Evolutionary conservation across 306 rosid species (phyloP), one percentile per base, ranked within the genome.

Genomic region (Pueraria montana): DNA sequence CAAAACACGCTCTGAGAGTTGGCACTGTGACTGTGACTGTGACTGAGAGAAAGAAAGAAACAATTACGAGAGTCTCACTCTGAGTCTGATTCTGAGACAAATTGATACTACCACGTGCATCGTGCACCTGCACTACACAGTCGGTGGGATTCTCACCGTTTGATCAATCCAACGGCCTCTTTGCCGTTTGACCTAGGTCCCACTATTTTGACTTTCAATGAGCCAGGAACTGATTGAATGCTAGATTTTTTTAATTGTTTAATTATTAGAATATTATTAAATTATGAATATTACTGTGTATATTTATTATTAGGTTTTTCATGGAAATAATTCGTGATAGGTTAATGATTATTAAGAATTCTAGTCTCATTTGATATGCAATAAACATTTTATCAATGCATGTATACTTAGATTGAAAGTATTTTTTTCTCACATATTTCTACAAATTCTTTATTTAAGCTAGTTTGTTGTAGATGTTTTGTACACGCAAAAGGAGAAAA

Each of bases 61-160:
- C n/a, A 67, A 24, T 1, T 55, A 20, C 26, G 1, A 27, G 32
- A 8, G 11, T 38, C 43, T 38, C 11, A 38, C 11, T 8, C 43
- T 38, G 43, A 38, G 10, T 38, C 43, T 46, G 75, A 1, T 52
- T 77, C 34, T 63, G 52, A 18, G 20, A 8, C 65, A 58, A 36
- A 74, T 14, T 30, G 11, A 49, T 65, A 26, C 17, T 67, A 20
- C 8, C 74, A 67, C 74, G 74, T 67, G 74, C 53, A 2, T 20
- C 5, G 2, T 40, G 10, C 71, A 5, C 2, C 4, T 42, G 2
- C 26, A 16, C 43, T 43, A 18, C 72, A 43, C 13, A 72, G 81
- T 61, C 81, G 81, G 59, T 43, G 79, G 40, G 12, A 76, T 24
- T 23, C 59, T 62, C 0, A 27, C 62, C 72, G 16, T 77, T 21